A percentile compares a stretch with the other conserved stretches of the same genome.
Evolutionary conservation across 192 early-diverging fungal genomes (phyloP).

Genomic region (Umbelopsis isabellina): DNA sequence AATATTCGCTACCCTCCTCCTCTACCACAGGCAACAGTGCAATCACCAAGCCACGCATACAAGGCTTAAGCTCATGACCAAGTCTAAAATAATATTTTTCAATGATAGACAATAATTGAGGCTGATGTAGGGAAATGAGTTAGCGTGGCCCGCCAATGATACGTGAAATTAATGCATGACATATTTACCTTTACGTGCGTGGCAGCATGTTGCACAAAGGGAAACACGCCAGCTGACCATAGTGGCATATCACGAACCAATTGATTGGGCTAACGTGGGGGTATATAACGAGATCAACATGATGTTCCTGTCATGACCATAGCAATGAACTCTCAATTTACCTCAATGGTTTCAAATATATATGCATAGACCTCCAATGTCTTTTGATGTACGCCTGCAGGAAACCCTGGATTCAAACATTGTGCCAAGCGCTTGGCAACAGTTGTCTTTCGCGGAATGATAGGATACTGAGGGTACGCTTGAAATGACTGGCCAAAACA

Average conservation of each 20-base stretch:
- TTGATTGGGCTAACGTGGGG: conserved; percentile 61
- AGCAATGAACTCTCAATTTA: conserved; percentile 41
- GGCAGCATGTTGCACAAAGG: conserved; percentile 85
- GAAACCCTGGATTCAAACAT: conserved; percentile 92
- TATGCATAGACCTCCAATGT: conserved; percentile 85
- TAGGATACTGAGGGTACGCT: conserved; percentile 70
- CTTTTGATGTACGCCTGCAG: conserved; percentile 95
- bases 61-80: conserved; percentile 67
- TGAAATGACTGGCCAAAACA: conserved; percentile 64
- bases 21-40: conserved; percentile 85
- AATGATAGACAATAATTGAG: conserved; percentile 79
- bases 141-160: not conserved
- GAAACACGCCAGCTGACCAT: conserved; percentile 90
- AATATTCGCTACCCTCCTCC: conserved; percentile 86
- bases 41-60: conserved; percentile 78
- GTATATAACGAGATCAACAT: not conserved
- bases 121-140: conserved; percentile 42
- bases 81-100: conserved; percentile 79
- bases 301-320: not conserved
- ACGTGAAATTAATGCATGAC: not conserved
- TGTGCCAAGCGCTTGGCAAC: conserved; percentile 93
- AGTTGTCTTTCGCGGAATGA: conserved; percentile 82
- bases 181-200: conserved; percentile 73
- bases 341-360: conserved; percentile 72
- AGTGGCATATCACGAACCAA: conserved; percentile 80